phyloP scores from a whole-genome alignment of 2,329 filamentous ascomycete genomes.

The Fusarium vanettenii region DNA sequence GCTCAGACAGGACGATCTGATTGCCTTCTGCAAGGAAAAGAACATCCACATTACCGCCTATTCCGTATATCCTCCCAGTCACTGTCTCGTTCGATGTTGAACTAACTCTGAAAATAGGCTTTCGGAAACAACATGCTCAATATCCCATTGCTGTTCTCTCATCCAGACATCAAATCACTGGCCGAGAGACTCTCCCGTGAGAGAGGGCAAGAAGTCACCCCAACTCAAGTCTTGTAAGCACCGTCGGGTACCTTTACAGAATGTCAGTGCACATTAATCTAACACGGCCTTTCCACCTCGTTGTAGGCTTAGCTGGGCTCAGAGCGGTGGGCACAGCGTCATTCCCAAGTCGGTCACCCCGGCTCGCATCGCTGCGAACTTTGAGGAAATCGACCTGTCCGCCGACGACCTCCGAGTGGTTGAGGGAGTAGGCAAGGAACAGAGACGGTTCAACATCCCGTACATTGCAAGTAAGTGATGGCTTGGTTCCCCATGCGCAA shows the following conservation, averaged over 20 bases:
- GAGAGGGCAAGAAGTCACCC: slow-evolving; percentile 49
- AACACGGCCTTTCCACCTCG: background rate
- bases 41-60: slow-evolving; percentile 69
- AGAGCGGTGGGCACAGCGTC: slow-evolving; percentile 71
- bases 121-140: slow-evolving; percentile 57
- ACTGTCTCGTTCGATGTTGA: background rate
- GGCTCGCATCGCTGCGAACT: slow-evolving; percentile 75
- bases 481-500: background rate
- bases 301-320: slow-evolving; percentile 63
- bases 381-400: slow-evolving; percentile 70
- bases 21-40: slow-evolving; percentile 67
- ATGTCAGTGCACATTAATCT: background rate
- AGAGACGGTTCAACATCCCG: slow-evolving; percentile 16
- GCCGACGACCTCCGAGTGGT: slow-evolving; percentile 47
- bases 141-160: slow-evolving; percentile 64
- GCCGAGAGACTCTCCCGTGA: slow-evolving; percentile 56
- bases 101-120: background rate
- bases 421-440: slow-evolving; percentile 12
- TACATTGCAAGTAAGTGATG: background rate
- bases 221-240: slow-evolving; percentile 52
- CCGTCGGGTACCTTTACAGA: background rate
- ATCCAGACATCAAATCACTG: slow-evolving; percentile 63
- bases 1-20: slow-evolving; percentile 69
- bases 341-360: slow-evolving; percentile 80
- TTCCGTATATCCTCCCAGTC: slow-evolving; percentile 46